phyloP scores from a whole-genome alignment of 345 rosid species.

The Citrus reticulata region DNA sequence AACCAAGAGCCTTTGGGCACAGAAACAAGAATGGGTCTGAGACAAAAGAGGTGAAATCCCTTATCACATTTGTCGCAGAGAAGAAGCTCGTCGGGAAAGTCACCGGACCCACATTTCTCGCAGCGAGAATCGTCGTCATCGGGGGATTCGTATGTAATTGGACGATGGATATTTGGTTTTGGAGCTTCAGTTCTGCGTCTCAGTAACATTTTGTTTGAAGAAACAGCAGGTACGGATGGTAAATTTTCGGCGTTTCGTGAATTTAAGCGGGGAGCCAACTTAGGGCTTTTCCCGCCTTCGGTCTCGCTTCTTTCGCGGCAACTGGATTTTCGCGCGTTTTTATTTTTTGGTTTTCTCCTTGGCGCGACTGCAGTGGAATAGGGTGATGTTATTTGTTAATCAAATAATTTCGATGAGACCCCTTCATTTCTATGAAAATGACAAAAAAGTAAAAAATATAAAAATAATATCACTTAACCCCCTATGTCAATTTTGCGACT shows the following conservation, averaged over 20 bases:
- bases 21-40: constrained; percentile 76
- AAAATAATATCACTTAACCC: no score
- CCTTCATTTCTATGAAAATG: background rate
- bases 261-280: background rate
- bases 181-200: constrained; percentile 55
- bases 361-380: no score
- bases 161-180: constrained; percentile 22
- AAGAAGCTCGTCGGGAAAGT: constrained; percentile 54
- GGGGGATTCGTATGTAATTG: constrained; percentile 5
- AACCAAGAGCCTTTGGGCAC: constrained; percentile 90
- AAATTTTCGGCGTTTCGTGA: background rate
- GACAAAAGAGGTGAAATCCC: constrained; percentile 83
- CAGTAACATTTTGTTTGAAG: constrained; percentile 11
- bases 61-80: constrained; percentile 86
- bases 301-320: background rate
- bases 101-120: constrained; percentile 71
- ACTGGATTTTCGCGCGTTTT: background rate
- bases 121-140: constrained; percentile 46
- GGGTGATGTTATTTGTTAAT: background rate
- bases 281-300: background rate
- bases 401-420: background rate
- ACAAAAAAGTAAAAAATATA: fast-evolving
- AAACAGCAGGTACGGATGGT: background rate
- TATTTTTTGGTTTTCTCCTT: no score
- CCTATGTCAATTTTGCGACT: no score